Conservation (phyloP, 768 basidiomycete species). For the Tulasnella sp. region DNA sequence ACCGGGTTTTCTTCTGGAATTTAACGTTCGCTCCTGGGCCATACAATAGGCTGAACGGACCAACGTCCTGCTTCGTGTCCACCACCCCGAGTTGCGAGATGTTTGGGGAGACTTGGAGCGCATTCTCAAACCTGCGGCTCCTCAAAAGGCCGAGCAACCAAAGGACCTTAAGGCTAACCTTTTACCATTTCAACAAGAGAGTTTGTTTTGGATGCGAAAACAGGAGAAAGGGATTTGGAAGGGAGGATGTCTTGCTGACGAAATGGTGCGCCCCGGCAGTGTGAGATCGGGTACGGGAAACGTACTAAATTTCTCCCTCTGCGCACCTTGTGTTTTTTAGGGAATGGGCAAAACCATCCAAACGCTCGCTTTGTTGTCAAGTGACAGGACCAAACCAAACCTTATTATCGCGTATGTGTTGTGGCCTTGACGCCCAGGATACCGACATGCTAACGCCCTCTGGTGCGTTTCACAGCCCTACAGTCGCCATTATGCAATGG, state of each 20-base stretch:
- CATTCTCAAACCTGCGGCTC: slow-evolving; percentile 55
- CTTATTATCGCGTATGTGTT: slow-evolving; percentile 80
- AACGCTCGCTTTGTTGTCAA: slow-evolving; percentile 83
- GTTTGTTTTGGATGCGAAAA: slow-evolving; percentile 90
- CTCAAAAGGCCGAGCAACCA: slow-evolving; percentile 74
- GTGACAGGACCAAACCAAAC: slow-evolving; percentile 73
- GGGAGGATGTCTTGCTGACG: slow-evolving; percentile 74
- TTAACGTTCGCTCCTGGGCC: not conserved
- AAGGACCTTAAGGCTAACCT: slow-evolving; percentile 75
- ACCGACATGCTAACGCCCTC: not conserved
- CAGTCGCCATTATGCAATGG: slow-evolving; percentile 73
- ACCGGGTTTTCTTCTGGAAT: slow-evolving; percentile 28
- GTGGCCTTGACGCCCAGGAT: not conserved
- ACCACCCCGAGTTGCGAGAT: slow-evolving; percentile 76
- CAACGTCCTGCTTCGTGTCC: slow-evolving; percentile 54
- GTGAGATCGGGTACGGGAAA: not conserved
- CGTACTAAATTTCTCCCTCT: not conserved
- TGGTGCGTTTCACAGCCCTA: slow-evolving; percentile 38
- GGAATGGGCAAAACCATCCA: slow-evolving; percentile 97
- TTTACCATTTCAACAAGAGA: slow-evolving; percentile 93
- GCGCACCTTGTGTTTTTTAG: slow-evolving; percentile 22
- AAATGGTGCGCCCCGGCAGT: slow-evolving; percentile 9
- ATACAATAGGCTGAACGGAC: slow-evolving; percentile 64
- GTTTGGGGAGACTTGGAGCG: slow-evolving; percentile 85
- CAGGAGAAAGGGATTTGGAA: slow-evolving; percentile 85